phyloP scores from a whole-genome alignment of 2,329 filamentous ascomycete species.

The Ophiostoma novo-ulmi region DNA sequence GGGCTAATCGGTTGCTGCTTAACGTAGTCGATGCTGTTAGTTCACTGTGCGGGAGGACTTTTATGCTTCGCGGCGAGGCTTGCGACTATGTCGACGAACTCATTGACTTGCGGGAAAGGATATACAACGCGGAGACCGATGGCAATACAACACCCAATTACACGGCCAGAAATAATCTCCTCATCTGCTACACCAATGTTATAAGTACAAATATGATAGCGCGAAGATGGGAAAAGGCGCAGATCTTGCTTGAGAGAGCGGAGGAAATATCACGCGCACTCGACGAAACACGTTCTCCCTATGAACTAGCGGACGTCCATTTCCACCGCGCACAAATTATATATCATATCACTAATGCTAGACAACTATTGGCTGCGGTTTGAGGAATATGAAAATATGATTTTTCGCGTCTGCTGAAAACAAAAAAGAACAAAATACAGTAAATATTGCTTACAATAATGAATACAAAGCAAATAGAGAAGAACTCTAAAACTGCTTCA shows the following conservation, averaged over 20 bases:
- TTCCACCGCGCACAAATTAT: too few species aligned
- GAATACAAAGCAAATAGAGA: background rate
- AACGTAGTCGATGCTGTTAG: background rate
- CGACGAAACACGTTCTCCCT: background rate
- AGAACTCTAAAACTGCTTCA: background rate
- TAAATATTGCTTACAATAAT: too few species aligned
- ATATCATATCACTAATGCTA: too few species aligned
- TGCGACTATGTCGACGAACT: background rate
- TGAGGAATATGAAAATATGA: too few species aligned
- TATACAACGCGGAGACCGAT: background rate
- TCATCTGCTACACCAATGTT: background rate
- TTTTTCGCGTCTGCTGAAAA: too few species aligned
- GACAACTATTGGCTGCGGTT: too few species aligned
- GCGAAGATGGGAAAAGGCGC: background rate
- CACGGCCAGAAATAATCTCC: background rate
- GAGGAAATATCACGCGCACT: background rate
- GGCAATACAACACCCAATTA: background rate
- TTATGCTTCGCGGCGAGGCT: background rate
- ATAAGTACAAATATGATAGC: background rate
- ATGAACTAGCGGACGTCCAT: background rate
- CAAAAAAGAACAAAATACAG: too few species aligned
- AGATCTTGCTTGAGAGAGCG: background rate
- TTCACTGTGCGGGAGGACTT: background rate
- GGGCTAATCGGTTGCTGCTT: background rate
- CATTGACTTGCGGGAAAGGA: background rate